Evolutionary conservation across 345 rosid species (phyloP), one percentile per base, ranked within the genome.

Genomic region (Isatis tinctoria): DNA sequence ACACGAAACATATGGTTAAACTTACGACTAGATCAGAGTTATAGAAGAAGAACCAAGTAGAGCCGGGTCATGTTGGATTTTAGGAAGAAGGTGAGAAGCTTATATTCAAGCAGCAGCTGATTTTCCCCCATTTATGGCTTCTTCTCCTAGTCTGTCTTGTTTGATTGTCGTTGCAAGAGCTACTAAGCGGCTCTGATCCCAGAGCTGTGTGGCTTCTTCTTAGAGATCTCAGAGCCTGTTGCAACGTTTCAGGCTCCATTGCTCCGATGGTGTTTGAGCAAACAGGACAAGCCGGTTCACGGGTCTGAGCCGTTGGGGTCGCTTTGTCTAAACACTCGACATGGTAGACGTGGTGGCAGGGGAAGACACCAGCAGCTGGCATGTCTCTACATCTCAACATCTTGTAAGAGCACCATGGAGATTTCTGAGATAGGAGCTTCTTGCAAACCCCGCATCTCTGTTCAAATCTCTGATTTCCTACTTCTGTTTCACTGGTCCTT

Each of bases 291-390:
- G 85, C 85, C 18, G 97, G 98, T 41, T 93, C 96, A 60, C 83
- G 83, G 33, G 81, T 80, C 73, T 93, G 87, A 59, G 79, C 68
- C 62, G 89, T 86, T 13, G 94, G 85, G 1, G 92, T 87, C 63
- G 80, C 73, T 76, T 93, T 88, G 60, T 93, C 98, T 87, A 93
- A 82, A 81, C 98, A 93, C 69, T 93, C 97, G 4, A 92, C 91
- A 74, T 93, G 98, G 79, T 82, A 93, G 48, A 89, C 88, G 22
- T 93, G 98, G 56, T 91, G 79, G 72, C 97, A 93, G 4, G 92
- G 84, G 54, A 93, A 82, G n/a, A 93, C 80, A 26, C 96, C 96
- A 37, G 97, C 86, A 28, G 73, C 75, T 27, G 96, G 97, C 94
- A 89, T 85, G 78, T 91, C 97, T 30, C 84, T 60, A 39, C 88